Base-by-base conservation (phyloP, 1,284 basidiomycete species). In the Trametes hirsuta region DNA sequence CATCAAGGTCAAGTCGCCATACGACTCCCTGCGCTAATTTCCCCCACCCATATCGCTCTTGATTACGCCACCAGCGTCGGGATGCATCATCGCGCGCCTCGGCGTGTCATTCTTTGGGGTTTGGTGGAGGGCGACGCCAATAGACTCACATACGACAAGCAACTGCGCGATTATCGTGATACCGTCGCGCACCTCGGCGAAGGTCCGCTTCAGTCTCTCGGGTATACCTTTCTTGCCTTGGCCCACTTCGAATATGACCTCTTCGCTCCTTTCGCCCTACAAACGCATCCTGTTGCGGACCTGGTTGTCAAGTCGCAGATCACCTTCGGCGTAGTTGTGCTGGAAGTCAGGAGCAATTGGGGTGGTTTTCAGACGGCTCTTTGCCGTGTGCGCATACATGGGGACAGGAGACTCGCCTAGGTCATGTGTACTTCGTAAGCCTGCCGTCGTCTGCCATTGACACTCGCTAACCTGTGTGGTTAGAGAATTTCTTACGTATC, bases 311-410 rank as follows among this genome's bases (percentile, higher is more conserved):
- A 15, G 4, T 44, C 52, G 1, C 8, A 34, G n/a, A 58, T 62
- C 39, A 45, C 40, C 6, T 62, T 58, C 25, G 55, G 55, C 9
- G 47, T 57, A 6, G 18, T 62, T 3, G 60, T 62, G 10, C 15
- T 62, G 25, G 60, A 62, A 25, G 22, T 62, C 3, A 8, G 37
- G 25, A 49, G 47, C n/a, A 62, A 58, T 40, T 58, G 55, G 60
- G 60, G 60, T n/a, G 45, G 46, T 40, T 25, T 39, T 18, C 36
- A 10, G 15, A 58, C 51, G 9, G 48, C 44, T 22, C 22, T 61
- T 5, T 55, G 55, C 48, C 46, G 53, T 9, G 34, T 61, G 6
- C 59, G 53, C 6, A 36, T 56, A 8, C 53, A 56, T 34, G 59
- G 59, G 8, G 37, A 51, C 11, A 21, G 8, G 10, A n/a, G 8